These are phyloP conservation scores for Olyra latifolia DNA, from an alignment of 176 grass and related monocot species.

Conservation along the genomic window DNA sequence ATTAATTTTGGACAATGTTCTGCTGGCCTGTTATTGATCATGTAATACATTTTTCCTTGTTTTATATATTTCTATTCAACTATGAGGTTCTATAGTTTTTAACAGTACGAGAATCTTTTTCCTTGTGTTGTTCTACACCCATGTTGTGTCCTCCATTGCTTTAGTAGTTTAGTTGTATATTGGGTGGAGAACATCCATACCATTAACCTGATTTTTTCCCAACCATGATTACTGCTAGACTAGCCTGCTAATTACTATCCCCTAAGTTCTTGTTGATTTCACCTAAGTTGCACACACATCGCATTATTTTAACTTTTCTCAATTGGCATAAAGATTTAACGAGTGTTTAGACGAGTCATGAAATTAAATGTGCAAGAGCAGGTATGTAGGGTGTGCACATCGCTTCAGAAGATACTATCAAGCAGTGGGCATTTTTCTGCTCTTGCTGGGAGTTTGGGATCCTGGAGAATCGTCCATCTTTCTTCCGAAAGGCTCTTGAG, in stretches of 20 bases:
- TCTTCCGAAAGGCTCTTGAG: not conserved
- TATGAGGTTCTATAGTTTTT: not conserved
- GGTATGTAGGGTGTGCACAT: not conserved
- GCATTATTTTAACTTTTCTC: not conserved
- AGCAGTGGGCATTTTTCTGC: not conserved
- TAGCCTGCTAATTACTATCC: not conserved
- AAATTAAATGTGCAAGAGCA: not conserved
- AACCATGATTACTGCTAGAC: not conserved
- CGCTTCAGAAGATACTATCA: not conserved
- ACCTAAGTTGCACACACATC: not conserved
- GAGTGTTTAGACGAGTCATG: not conserved
- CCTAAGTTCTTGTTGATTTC: not conserved
- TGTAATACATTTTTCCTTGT: not conserved
- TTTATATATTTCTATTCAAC: not conserved
- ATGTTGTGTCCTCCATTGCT: not conserved
- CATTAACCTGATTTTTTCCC: not conserved
- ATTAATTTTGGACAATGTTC: not conserved
- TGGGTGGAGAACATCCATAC: not conserved
- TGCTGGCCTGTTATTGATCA: no score
- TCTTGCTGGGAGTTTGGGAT: not conserved
- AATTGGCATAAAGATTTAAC: not conserved
- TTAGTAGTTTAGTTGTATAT: constrained; percentile 1
- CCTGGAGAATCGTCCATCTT: not conserved
- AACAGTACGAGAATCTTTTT: not conserved
- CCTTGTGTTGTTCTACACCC: not conserved